Base-by-base conservation (phyloP, 176 grass and related monocot genomes). In the Carex littledalei region DNA sequence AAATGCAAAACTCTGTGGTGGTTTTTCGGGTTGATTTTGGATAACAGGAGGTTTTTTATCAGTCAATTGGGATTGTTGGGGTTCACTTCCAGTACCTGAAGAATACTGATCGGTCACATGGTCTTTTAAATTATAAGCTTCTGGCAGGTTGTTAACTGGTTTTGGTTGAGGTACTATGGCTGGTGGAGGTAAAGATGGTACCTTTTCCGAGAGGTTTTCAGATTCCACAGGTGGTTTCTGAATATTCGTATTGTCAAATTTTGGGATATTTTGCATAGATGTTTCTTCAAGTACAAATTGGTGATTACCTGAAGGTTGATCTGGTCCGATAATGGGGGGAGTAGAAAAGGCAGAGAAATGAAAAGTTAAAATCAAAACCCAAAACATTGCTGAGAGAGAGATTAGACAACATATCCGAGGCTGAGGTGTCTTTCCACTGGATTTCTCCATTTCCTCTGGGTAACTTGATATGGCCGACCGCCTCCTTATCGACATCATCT, bases 341-440 rank as follows among this genome's bases (percentile, higher is more conserved):
- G 26, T 52, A 67, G 82, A 84, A 68, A 95, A 34, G 65, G 93
- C 86, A 81, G 86, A 72, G 86, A 99, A 99, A 73, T 99, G 96
- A 87, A 94, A 95, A 81, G 90, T 94, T 81, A 99, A 94, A 84
- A 99, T 99, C 88, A 99, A 83, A 55, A 95, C 81, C 96, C 96
- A 95, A 85, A 99, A 99, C 90, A 90, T 91, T 88, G 79, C 93
- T 75, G 81, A 88, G 37, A 99, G 90, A 43, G 90, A 76, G 66
- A 86, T 88, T 79, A 99, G 88, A 87, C 93, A 85, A 83, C 96
- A 95, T 76, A 99, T 87, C n/a, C 96, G 88, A 61, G 91, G 91
- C 79, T 71, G 86, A 79, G 86, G 85, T 58, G 72, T 84, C 85
- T 92, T 99, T 3, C 87, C 88, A 32, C 81, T 91, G 18, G 84